These are phyloP conservation scores for Magnolia sinica DNA, from an alignment of 164 flowering plant species.

Conservation along the genomic window DNA sequence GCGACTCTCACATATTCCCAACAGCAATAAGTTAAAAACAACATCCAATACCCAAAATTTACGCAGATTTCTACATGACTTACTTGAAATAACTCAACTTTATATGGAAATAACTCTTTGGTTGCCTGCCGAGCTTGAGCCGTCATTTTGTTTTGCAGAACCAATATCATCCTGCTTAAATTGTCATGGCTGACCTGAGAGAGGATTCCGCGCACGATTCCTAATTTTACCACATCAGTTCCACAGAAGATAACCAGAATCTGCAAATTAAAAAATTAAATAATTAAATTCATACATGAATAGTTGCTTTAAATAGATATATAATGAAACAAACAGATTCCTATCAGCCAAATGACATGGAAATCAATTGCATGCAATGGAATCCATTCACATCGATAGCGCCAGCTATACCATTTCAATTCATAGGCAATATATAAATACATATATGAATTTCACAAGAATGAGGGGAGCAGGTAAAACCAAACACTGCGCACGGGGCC, in stretches of 20 bases:
- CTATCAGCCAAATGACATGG: background rate
- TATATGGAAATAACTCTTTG: background rate
- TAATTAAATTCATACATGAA: background rate
- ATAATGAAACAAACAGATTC: background rate
- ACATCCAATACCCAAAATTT: background rate
- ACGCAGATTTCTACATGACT: background rate
- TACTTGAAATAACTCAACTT: constrained; percentile 20
- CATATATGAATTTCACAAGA: background rate
- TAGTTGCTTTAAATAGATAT: background rate
- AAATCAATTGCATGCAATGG: background rate
- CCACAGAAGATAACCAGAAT: constrained; percentile 36
- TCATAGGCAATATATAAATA: background rate
- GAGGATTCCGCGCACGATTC: constrained; percentile 9
- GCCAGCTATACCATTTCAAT: background rate
- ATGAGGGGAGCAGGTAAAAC: too few species aligned
- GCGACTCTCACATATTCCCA: background rate
- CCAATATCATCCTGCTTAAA: constrained; percentile 27
- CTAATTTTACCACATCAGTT: constrained; percentile 17
- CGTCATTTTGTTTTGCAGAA: constrained; percentile 32
- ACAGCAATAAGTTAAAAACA: background rate
- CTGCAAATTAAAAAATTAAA: constrained; percentile 17
- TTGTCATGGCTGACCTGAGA: constrained; percentile 11
- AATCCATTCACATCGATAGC: background rate
- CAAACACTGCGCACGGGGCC: too few species aligned
- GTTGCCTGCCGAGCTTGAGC: constrained; percentile 28